These are phyloP conservation scores for Clohesyomyces aquaticus DNA, from an alignment of 495 filamentous ascomycete species.

Conservation along the genomic window DNA sequence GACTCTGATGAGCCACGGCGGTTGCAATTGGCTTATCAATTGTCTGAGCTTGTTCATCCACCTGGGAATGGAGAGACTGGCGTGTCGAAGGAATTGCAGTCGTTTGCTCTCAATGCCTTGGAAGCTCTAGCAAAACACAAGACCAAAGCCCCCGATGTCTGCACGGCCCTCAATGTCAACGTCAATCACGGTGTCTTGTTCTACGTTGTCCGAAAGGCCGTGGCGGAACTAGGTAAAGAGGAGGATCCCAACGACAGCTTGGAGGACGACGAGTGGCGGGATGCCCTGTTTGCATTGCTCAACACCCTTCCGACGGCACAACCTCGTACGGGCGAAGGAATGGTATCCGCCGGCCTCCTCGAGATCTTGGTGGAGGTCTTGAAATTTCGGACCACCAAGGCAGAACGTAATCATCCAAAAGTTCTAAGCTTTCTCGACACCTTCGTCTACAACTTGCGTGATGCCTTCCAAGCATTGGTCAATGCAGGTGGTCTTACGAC, in stretches of 20 bases:
- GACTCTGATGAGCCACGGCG: constrained; percentile 90
- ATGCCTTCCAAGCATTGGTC: constrained; percentile 78
- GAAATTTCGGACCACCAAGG: constrained; percentile 77
- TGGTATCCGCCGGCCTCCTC: constrained; percentile 84
- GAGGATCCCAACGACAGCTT: constrained; percentile 60
- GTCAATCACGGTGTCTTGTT: constrained; percentile 97
- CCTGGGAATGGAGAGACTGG: constrained; percentile 66
- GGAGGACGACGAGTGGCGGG: constrained; percentile 83
- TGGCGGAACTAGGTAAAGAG: constrained; percentile 69
- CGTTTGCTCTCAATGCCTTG: constrained; percentile 77
- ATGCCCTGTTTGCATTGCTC: constrained; percentile 79
- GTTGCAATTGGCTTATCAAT: constrained; percentile 87
- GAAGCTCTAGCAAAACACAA: constrained; percentile 82
- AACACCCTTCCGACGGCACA: constrained; percentile 73
- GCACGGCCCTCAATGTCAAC: constrained; percentile 83
- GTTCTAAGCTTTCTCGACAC: constrained; percentile 84
- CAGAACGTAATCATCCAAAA: constrained; percentile 77
- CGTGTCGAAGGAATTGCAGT: constrained; percentile 75
- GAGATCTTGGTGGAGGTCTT: constrained; percentile 89
- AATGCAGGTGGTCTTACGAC: constrained; percentile 81
- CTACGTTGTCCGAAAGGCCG: constrained; percentile 86
- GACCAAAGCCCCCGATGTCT: constrained; percentile 74
- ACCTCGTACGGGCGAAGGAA: constrained; percentile 68
- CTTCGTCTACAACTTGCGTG: constrained; percentile 77
- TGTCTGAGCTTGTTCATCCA: constrained; percentile 85